phyloP scores from a whole-genome alignment of 148 eudicot genomes.

The Diospyros lotus region DNA sequence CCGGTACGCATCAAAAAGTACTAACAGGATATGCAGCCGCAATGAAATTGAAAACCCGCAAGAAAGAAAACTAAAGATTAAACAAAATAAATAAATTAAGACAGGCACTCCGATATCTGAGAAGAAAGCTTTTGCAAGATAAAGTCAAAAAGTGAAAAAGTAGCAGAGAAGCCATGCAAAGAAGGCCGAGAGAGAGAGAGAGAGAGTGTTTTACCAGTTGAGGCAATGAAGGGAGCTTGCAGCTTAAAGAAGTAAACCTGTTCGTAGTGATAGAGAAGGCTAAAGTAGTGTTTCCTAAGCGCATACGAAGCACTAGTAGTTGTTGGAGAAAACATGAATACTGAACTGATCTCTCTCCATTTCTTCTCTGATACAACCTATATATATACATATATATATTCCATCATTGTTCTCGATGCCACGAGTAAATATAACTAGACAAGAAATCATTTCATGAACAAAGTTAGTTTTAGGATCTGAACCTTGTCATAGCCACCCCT shows the following conservation, averaged over 20 bases:
- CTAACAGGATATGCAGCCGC: not conserved
- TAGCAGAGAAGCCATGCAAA: too few species aligned
- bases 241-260: constrained; percentile 58
- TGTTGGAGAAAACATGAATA: constrained; percentile 50
- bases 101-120: not conserved
- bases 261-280: constrained; percentile 56
- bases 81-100: not conserved
- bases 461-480: not conserved
- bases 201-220: not conserved
- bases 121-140: not conserved
- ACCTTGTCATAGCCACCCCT: constrained; percentile 70
- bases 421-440: not conserved
- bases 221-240: constrained; percentile 26
- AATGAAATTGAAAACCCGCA: not conserved
- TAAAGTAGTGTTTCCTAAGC: constrained; percentile 52
- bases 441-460: not conserved
- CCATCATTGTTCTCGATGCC: not conserved
- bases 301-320: constrained; percentile 76
- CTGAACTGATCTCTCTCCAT: constrained; percentile 62
- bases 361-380: constrained; percentile 66
- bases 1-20: constrained; percentile 12
- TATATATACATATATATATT: not conserved
- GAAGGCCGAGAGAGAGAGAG: not conserved
- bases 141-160: not conserved
- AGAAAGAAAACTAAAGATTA: not conserved